These are phyloP conservation scores for Parietichytrium sp. DNA, from an alignment of 108 stramenopile genomes.

Conservation along the genomic window DNA sequence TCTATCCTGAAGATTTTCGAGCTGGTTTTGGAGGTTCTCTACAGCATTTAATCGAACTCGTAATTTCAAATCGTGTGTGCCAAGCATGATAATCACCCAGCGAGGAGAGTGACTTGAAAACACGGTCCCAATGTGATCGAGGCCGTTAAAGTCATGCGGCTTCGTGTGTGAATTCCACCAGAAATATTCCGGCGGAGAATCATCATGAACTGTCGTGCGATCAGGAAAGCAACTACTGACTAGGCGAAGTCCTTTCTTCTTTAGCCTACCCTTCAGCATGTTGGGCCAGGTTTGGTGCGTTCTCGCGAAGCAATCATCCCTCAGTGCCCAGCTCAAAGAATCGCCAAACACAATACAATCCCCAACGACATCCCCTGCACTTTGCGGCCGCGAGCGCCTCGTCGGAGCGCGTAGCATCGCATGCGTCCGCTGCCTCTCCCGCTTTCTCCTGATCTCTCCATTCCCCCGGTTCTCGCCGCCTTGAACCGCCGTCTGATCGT, in stretches of 20 bases:
- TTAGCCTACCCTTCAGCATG: neutral
- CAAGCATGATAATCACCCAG: conserved; percentile 35
- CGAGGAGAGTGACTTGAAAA: conserved; percentile 31
- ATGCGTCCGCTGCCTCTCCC: no score
- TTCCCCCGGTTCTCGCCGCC: no score
- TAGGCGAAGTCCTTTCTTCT: neutral
- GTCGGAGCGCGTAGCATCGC: neutral
- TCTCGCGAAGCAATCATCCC: neutral
- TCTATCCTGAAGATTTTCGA: no score
- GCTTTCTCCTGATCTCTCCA: no score
- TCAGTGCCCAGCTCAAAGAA: neutral
- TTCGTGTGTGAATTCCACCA: neutral
- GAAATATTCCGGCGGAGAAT: neutral
- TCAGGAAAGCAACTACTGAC: neutral
- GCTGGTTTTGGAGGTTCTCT: no score
- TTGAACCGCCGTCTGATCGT: no score
- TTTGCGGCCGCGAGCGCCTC: neutral
- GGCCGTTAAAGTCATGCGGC: conserved; percentile 13
- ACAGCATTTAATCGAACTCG: neutral
- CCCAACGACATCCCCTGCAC: neutral
- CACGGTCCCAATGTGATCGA: neutral
- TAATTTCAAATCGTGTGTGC: neutral
- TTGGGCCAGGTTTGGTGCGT: neutral
- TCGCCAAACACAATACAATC: conserved; percentile 3
- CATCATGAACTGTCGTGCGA: neutral